These are phyloP conservation scores for Arthrobotrys entomopaga DNA, from an alignment of 2,329 filamentous ascomycete species.

Conservation along the genomic window DNA sequence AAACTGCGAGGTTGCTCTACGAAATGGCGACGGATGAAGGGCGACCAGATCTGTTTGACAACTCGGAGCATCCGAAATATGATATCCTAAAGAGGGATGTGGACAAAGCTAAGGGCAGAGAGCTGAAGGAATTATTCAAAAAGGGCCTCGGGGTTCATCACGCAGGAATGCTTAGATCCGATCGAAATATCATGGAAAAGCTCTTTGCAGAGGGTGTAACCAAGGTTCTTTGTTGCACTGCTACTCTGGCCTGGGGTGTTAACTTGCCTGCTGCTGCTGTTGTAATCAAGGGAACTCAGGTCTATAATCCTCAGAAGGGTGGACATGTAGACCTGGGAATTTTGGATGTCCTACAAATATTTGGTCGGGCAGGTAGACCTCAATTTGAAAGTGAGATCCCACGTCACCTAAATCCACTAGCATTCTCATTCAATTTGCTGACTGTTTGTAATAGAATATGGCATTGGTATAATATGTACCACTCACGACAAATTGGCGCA, in stretches of 20 bases:
- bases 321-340: constrained; percentile 97
- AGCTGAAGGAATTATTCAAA: constrained; percentile 85
- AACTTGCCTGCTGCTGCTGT: constrained; percentile 97
- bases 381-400: constrained; percentile 75
- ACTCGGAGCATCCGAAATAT: constrained; percentile 79
- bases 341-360: constrained; percentile 95
- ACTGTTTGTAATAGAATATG: constrained; percentile 71
- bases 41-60: constrained; percentile 84
- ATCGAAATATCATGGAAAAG: constrained; percentile 94
- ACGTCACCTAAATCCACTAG: neutral
- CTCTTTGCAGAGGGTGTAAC: constrained; percentile 92
- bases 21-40: constrained; percentile 86
- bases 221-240: constrained; percentile 97
- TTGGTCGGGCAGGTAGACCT: constrained; percentile 95
- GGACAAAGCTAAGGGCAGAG: constrained; percentile 83
- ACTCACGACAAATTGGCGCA: constrained; percentile 92
- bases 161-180: constrained; percentile 92
- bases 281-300: constrained; percentile 96
- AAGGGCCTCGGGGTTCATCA: constrained; percentile 97
- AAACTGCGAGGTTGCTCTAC: constrained; percentile 84
- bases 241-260: constrained; percentile 97
- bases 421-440: neutral
- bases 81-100: constrained; percentile 83
- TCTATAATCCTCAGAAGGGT: constrained; percentile 95
- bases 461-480: constrained; percentile 98